phyloP scores from a whole-genome alignment of 805 yeast species.

The Peterozyma toletana region DNA sequence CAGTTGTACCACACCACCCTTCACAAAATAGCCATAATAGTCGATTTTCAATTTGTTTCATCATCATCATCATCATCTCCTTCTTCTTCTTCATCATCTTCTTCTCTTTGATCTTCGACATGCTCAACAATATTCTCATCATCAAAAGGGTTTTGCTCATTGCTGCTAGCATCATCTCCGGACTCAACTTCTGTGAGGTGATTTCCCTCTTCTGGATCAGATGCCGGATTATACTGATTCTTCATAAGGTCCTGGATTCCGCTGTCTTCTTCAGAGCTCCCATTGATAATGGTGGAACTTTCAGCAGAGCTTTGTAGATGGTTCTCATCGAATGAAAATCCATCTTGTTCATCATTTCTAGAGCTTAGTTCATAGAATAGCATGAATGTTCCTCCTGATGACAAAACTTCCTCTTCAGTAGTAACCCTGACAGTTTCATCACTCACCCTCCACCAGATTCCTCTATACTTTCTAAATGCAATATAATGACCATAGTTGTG shows the following conservation, averaged over 20 bases:
- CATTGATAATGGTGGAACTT: slow-evolving; percentile 28
- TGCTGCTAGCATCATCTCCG: too few relatives aligned
- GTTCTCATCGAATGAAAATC: slow-evolving; percentile 34
- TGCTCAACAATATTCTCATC: neutral
- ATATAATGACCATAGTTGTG: slow-evolving; percentile 98
- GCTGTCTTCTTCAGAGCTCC: slow-evolving; percentile 1
- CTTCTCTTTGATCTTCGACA: too few relatives aligned
- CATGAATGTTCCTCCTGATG: slow-evolving; percentile 87
- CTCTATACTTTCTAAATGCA: slow-evolving; percentile 74
- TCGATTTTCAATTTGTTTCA: too few relatives aligned
- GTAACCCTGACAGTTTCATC: slow-evolving; percentile 84
- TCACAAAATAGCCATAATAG: too few relatives aligned
- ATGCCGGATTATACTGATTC: too few relatives aligned
- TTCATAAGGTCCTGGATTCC: too few relatives aligned
- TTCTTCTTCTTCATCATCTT: too few relatives aligned
- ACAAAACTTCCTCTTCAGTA: slow-evolving; percentile 71
- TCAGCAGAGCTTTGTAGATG: slow-evolving; percentile 63
- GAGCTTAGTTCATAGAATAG: slow-evolving; percentile 64
- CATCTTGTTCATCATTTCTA: slow-evolving; percentile 40
- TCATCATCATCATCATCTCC: neutral
- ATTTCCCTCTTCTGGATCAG: too few relatives aligned
- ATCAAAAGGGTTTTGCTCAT: too few relatives aligned
- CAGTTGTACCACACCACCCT: too few relatives aligned
- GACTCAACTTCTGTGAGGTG: too few relatives aligned
- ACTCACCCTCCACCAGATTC: slow-evolving; percentile 92